phyloP scores from a whole-genome alignment of 2,329 filamentous ascomycete genomes.

The Fusarium domesticum region DNA sequence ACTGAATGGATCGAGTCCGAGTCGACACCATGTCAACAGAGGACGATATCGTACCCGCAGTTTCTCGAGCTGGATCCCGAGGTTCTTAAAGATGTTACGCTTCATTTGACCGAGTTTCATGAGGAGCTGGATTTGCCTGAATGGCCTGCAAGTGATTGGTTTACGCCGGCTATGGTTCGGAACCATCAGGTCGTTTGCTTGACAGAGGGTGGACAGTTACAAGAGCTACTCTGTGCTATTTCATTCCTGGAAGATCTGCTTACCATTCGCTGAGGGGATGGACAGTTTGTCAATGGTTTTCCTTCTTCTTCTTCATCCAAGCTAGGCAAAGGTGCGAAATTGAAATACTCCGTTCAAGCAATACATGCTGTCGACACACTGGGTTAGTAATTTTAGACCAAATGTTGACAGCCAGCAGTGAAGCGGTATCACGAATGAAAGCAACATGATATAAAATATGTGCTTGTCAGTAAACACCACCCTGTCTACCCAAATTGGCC shows the following conservation, averaged over 20 bases:
- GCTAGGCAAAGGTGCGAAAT: no score
- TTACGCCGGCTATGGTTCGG: conserved; percentile 7
- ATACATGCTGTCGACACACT: no score
- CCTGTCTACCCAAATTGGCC: no score
- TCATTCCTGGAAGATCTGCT: conserved; percentile 18
- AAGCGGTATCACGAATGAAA: no score
- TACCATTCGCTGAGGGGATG: conserved; percentile 9
- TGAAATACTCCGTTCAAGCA: no score
- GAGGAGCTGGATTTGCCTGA: conserved; percentile 11
- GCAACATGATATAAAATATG: no score
- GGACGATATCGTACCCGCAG: conserved; percentile 14
- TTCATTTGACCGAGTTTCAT: conserved; percentile 11
- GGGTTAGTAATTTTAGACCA: no score
- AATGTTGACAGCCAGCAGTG: no score
- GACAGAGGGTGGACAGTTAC: conserved; percentile 8
- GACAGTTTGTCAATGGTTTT: not conserved
- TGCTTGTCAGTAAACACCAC: no score
- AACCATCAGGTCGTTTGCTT: conserved; percentile 19
- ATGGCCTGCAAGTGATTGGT: not conserved
- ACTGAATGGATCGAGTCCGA: conserved; percentile 27
- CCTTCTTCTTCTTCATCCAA: not conserved
- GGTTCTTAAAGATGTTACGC: conserved; percentile 11
- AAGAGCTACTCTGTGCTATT: conserved; percentile 7
- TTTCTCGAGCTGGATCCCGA: conserved; percentile 18
- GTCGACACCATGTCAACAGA: not conserved